Evolutionary conservation across 2,329 filamentous ascomycete genomes (phyloP), one percentile per base, ranked within the genome.

Genomic region (Diplodia mutila): DNA sequence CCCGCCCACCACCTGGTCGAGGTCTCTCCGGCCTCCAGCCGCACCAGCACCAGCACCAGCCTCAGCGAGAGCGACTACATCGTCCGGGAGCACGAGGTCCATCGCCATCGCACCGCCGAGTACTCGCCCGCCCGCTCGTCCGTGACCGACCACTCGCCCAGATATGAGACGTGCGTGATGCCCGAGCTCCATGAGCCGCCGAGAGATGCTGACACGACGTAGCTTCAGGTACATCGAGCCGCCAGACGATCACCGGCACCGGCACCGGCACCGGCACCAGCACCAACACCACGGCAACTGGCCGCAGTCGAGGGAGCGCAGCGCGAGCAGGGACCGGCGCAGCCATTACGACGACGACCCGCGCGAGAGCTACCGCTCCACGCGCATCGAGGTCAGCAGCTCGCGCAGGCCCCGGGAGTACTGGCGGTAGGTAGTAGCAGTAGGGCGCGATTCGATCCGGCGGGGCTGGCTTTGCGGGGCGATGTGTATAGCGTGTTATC

Each of bases 201-300:
- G 42, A 46, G n/a, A 21, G 5, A 21, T 46, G 42, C 42, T 46
- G 42, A 46, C 42, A n/a, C n/a, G 42, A 21, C 18, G 42, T 18
- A 46, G 42, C 2, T 84, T 80, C 69, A 74, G 82, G 51, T 84
- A 84, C 70, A 79, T 84, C 7, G 79, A 83, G 71, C 75, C 77
- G 52, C 75, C 76, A 57, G 71, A 74, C 65, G 61, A 75, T 71
- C 52, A 75, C 74, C 69, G 75, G 69, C 57, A 42, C 54, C 53
- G 32, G 18, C 53, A 55, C 32, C 53, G 23, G 29, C 53, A 39
- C 29, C 53, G 75, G 69, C 61, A 42, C 48, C 53, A 39, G 18
- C 52, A 54, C 29, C 52, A 34, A 16, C 52, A 34, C 27, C 52
- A 54, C 37, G 39, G 75, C 64, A 69, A 73, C n/a, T 46, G 37